These are phyloP conservation scores for Didymella exigua DNA, from an alignment of 2,329 filamentous ascomycete genomes.

Conservation along the genomic window DNA sequence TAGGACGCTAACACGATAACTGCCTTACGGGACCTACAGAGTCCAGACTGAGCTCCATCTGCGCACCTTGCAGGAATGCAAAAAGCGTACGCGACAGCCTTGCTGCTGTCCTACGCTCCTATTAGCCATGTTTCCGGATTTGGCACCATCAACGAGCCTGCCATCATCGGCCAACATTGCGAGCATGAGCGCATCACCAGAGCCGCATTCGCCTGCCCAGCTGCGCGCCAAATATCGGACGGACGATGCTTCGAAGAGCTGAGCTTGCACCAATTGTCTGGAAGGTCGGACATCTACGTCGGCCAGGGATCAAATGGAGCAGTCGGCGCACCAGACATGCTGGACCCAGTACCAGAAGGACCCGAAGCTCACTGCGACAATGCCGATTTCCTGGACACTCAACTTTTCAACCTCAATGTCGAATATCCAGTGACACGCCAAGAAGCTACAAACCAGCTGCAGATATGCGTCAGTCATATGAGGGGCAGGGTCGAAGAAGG, in stretches of 20 bases:
- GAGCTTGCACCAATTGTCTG: conserved; percentile 29
- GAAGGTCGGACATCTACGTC: conserved; percentile 26
- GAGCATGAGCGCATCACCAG: conserved; percentile 34
- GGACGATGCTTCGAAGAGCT: conserved; percentile 30
- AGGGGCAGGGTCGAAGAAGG: conserved; percentile 24
- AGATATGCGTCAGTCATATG: conserved; percentile 29
- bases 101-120: conserved; percentile 2
- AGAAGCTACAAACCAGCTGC: conserved; percentile 28
- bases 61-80: conserved; percentile 9
- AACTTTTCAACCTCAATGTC: conserved; percentile 14
- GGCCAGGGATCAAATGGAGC: conserved; percentile 31
- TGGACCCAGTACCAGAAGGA: conserved; percentile 31
- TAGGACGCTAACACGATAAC: conserved; percentile 5
- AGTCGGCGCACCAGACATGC: conserved; percentile 33
- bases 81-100: conserved; percentile 7
- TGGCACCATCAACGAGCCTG: conserved; percentile 33
- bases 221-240: conserved; percentile 21
- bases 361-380: conserved; percentile 37
- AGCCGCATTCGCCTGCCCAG: conserved; percentile 27
- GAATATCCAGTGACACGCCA: conserved; percentile 28
- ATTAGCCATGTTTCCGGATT: conserved; percentile 11
- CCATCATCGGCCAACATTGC: conserved; percentile 30
- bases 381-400: conserved; percentile 31
- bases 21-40: neutral
- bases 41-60: neutral